Conservation (phyloP, 345 rosid species). For the Stellera chamaejasme region DNA sequence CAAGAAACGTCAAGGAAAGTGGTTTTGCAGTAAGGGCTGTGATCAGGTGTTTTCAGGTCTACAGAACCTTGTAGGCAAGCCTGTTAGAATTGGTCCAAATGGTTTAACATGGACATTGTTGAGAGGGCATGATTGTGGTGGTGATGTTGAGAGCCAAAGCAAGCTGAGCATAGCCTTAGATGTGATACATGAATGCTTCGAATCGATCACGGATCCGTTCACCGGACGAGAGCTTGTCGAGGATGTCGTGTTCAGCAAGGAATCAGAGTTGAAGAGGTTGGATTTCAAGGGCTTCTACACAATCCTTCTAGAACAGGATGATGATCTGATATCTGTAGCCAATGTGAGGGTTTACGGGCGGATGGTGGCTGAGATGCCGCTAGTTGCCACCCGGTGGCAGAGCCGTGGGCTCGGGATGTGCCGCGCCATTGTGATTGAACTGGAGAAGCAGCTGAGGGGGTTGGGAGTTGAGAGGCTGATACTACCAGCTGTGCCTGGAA, state of each 20-base stretch:
- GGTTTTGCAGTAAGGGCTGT: conserved; percentile 61
- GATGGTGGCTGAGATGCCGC: conserved; percentile 49
- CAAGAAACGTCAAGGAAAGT: conserved; percentile 8
- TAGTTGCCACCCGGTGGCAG: conserved; percentile 36
- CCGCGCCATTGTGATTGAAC: conserved; percentile 31
- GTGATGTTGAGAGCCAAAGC: conserved; percentile 23
- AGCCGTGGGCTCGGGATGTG: conserved; percentile 48
- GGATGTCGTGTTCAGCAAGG: conserved; percentile 42
- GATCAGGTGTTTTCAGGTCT: conserved; percentile 30
- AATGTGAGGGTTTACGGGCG: conserved; percentile 49
- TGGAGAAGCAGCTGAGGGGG: conserved; percentile 42
- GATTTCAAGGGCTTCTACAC: conserved; percentile 60
- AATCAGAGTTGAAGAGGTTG: conserved; percentile 35
- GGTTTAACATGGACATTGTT: conserved; percentile 60
- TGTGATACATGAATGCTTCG: conserved; percentile 72
- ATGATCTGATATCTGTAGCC: conserved; percentile 46
- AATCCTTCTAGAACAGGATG: conserved; percentile 40
- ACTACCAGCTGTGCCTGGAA: conserved; percentile 37
- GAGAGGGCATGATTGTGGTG: conserved; percentile 12
- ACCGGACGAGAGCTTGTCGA: conserved; percentile 54
- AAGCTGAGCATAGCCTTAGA: conserved; percentile 45
- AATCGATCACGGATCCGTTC: conserved; percentile 38
- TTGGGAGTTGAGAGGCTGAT: conserved; percentile 41
- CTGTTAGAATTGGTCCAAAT: conserved; percentile 22
- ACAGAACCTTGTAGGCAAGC: conserved; percentile 37